Base-by-base conservation (phyloP, 495 filamentous ascomycete species). In the Hypoxylon trugodes region DNA sequence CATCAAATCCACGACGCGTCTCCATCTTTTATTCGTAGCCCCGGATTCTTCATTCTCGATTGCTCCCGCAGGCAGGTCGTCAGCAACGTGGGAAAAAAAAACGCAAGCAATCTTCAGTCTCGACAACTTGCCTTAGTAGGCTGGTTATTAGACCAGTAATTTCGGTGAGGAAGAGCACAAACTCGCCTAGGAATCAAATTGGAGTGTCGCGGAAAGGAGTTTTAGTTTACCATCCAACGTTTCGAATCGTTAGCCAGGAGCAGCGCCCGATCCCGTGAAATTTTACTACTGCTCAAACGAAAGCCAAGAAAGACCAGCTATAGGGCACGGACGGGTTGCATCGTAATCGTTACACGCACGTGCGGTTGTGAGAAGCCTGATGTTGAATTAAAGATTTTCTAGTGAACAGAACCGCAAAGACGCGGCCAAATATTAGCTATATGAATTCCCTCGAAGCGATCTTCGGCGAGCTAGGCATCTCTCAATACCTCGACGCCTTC, bases 391-490 rank as follows among this genome's bases (percentile, higher is more conserved):
- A 59, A 59, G 42, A n/a, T n/a, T 35, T 32, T 51, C 9, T 38
- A 41, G 37, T 28, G 35, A 56, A n/a, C 24, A 53, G 55, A 43
- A 66, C 64, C 56, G 68, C 61, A 48, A 28, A 61, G 33, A 69
- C 65, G 69, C 72, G 66, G 69, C 28, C 42, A 54, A 61, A 68
- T n/a, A 49, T 43, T 51, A 70, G 33, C 68, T 73, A 73, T 70
- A 73, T 73, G 70, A 73, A 68, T 73, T 70, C 65, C 62, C 77
- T 92, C 66, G 81, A 74, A 58, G 72, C 74, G 5, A 81, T 86
- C 35, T 82, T 93, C 69, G 83, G 82, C 71, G 88, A 88, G 79
- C 76, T 92, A 73, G 89, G 89, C 63, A 83, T 93, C 69, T 78
- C 80, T 72, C 86, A 90, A 71, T 93, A 93, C 72, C 81, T 89